Base-by-base conservation (phyloP, 148 eudicot species). In the Camellia sinensis region DNA sequence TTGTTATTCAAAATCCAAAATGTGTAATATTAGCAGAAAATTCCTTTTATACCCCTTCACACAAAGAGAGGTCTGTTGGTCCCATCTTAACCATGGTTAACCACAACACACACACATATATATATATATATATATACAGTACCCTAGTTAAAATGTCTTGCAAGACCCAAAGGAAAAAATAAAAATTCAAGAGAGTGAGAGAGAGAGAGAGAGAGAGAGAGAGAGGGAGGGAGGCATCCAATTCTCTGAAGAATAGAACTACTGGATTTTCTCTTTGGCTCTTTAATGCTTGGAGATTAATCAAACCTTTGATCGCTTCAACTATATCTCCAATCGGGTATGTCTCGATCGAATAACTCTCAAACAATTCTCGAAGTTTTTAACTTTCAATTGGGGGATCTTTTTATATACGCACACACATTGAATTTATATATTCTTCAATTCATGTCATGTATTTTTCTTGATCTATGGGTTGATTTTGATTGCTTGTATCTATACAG, bases 241-340 rank as follows among this genome's bases (percentile, higher is more conserved):
- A 57, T 80, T 72, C 73, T 64, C 54, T 19, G 53, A 53, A 74
- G 29, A 75, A 65, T n/a, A 21, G 56, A 80, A 73, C 45, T 64
- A 70, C 65, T 45, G 44, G 44, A 72, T 73, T 73, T 40, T 67
- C 74, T 80, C 21, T 71, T 66, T 65, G 65, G 22, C 65, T 37
- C 57, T 74, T 63, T 52, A 17, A 62, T 79, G 21, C 44, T 48
- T 37, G 3, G 45, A 65, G 64, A 74, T 74, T 61, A n/a, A 64
- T 73, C 72, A 4, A 18, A 62, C 22, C 21, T 79, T 45, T 69
- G 52, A 48, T 79, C 40, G 76, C 54, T 66, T 63, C 48, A 70
- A 65, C 4, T 37, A 43, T 68, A 69, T 62, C 80, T 79, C 79
- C n/a, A 75, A 79, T 82, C 78, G 19, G 87, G 87, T 85, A 75